A percentile compares a stretch with the other conserved stretches of the same genome.
These are phyloP conservation scores for Heterobasidion irregulare DNA, from an alignment of 1,284 basidiomycete genomes.

Conservation along the genomic window DNA sequence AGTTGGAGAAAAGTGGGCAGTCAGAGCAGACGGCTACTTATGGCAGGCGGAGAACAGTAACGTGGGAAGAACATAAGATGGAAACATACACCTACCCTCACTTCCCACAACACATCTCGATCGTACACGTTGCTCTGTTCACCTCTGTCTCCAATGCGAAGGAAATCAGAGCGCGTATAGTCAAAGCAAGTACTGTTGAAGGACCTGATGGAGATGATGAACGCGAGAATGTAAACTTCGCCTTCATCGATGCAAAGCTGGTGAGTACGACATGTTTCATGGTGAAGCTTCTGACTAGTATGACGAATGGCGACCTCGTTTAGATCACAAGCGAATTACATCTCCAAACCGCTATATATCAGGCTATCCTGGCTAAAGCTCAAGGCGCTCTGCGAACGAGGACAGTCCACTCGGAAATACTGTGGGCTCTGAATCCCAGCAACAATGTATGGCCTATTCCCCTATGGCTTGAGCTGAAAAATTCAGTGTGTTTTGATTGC, in stretches of 20 bases:
- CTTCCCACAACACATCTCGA: slow-evolving; percentile 32
- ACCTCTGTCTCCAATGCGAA: slow-evolving; percentile 56
- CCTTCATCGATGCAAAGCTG: slow-evolving; percentile 76
- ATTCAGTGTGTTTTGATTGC: neutral
- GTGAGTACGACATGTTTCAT: slow-evolving; percentile 24
- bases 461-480: neutral
- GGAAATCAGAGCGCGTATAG: slow-evolving; percentile 54
- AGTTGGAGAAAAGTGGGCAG: neutral
- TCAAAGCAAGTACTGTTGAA: slow-evolving; percentile 53
- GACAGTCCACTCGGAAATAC: slow-evolving; percentile 80
- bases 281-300: neutral
- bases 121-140: slow-evolving; percentile 63
- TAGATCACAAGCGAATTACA: slow-evolving; percentile 72
- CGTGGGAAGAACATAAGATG: slow-evolving; percentile 24
- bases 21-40: neutral
- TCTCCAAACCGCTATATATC: slow-evolving; percentile 73
- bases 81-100: slow-evolving; percentile 48
- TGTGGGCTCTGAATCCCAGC: slow-evolving; percentile 77
- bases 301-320: neutral
- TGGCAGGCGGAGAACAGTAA: neutral
- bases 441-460: slow-evolving; percentile 54
- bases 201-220: slow-evolving; percentile 61
- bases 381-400: slow-evolving; percentile 59
- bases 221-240: slow-evolving; percentile 74
- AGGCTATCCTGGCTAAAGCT: slow-evolving; percentile 67